These are phyloP conservation scores for Saturnispora galanensis DNA, from an alignment of 805 yeast species.

Conservation along the genomic window DNA sequence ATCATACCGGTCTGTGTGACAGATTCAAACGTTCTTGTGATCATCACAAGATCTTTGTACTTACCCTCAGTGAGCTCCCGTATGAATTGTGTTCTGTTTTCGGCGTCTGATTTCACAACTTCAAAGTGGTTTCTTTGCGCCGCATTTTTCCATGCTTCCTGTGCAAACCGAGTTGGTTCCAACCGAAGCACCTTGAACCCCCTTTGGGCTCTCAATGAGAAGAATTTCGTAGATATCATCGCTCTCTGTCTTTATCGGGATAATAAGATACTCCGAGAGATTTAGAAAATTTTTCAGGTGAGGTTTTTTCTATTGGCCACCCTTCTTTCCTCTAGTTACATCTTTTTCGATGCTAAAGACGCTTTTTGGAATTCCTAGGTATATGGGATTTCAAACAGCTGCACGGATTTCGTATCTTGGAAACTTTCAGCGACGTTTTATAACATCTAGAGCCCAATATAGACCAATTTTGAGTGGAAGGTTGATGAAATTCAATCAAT, in stretches of 20 bases:
- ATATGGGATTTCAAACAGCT: too few species aligned
- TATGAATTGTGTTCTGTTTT: slow-evolving; percentile 32
- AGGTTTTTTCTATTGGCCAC: too few species aligned
- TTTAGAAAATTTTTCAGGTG: too few species aligned
- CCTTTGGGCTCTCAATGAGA: background rate
- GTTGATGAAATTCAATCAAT: background rate
- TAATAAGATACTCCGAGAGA: background rate
- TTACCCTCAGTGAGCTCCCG: slow-evolving; percentile 28
- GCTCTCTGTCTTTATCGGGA: background rate
- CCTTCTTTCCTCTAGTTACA: too few species aligned
- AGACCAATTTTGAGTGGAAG: too few species aligned
- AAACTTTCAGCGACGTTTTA: too few species aligned
- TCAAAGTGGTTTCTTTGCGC: slow-evolving; percentile 28
- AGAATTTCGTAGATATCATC: too few species aligned
- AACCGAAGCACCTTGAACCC: slow-evolving; percentile 53
- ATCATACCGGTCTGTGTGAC: slow-evolving; percentile 31
- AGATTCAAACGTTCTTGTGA: slow-evolving; percentile 35
- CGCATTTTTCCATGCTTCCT: slow-evolving; percentile 48
- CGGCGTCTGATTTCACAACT: slow-evolving; percentile 35
- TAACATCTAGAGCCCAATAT: too few species aligned
- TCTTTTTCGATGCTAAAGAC: too few species aligned
- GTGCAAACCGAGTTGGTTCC: slow-evolving; percentile 52
- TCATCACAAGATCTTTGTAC: slow-evolving; percentile 27
- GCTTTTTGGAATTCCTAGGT: too few species aligned
- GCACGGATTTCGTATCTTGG: too few species aligned